Evolutionary conservation across 441 rosid species (phyloP), one percentile per base, ranked within the genome.

Genomic region (Erysimum pusillum): DNA sequence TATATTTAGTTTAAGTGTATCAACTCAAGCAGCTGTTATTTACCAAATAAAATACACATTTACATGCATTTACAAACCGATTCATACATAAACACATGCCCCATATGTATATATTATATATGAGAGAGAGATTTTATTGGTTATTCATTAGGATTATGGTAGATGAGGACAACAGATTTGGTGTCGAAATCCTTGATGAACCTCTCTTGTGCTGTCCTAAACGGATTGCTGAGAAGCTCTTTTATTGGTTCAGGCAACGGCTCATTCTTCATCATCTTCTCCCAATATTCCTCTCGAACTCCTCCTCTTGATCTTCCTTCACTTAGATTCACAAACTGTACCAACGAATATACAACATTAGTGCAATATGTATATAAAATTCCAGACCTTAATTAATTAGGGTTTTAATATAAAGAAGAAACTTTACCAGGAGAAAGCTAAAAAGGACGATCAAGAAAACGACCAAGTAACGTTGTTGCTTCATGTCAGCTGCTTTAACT

Each of bases 171-270:
- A 18, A 9, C 54, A 49, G 54, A 9, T 49, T 20, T 49, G 25
- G 54, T 49, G 54, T 49, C 28, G 28, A 49, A 49, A 18, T 49
- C 13, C 5, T 9, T 25, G 28, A 17, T 18, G 54, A 73, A 78
- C 32, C 34, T 67, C 42, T 78, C 81, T 45, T 62, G 18, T 36
- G 3, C 41, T 48, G 70, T 67, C 45, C 81, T 73, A 61, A 67
- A 78, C 10, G 81, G 81, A 78, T 78, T 78, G 66, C 73, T 34
- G 10, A 79, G 72, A 75, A 79, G 69, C 59, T 63, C 68, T 63
- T 75, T 58, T 52, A 79, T 75, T 57, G 76, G 69, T 49, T 79
- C 79, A 57, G 82, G 82, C 42, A 79, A 63, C 48, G 82, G 73
- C 17, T 79, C 76, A 34, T 71, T 66, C 58, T 75, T 75, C 82